Evolutionary conservation across 1,284 basidiomycete genomes (phyloP), one percentile per base, ranked within the genome.

Genomic region (Erythrobasidium hasegawianum): DNA sequence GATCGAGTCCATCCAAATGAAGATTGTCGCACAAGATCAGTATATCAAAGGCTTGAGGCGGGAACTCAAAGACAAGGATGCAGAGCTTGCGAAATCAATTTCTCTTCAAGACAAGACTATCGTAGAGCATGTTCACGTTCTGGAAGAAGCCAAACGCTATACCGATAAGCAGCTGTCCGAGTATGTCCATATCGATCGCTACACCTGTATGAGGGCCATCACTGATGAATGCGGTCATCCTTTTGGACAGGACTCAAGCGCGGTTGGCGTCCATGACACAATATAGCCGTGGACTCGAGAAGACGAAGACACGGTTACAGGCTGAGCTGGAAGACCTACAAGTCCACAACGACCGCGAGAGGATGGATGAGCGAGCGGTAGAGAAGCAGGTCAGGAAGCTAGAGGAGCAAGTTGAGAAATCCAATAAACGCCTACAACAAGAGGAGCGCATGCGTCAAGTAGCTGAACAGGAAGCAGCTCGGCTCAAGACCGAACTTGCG

Each of bases 91-190:
- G 67, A 68, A 71, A 71, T 54, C 72, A 70, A 61, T 59, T 67
- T 87, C 87, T 8, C 85, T 86, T 75, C 90, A 94, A 77, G 92
- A 97, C 81, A 97, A 95, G 81, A 97, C 92, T 14, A 96, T 97
- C 67, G 93, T 99, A 56, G 95, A 99, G 78, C 96, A 99, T 75
- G 93, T 98, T 20, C 89, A 98, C 73, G 96, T 98, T 16, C 83
- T 97, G 5, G 94, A 98, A 76, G 90, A 96, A 75, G 95, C 96
- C 10, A 97, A 97, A 78, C 88, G 88, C 66, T 87, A 96, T 69
- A 96, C 96, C 0, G 95, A 98, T 76, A 85, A 89, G 26, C 91
- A 97, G 76, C 84, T 97, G 8, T 84, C 82, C 27, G 90, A 92
- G 20, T 64, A 22, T 45, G 61, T 64, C n/a, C 3, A 20, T 41